Evolutionary conservation across 108 stramenopile species (phyloP), one percentile per base, ranked within the genome.

Genomic region (Pseudonitzschia multistriata): DNA sequence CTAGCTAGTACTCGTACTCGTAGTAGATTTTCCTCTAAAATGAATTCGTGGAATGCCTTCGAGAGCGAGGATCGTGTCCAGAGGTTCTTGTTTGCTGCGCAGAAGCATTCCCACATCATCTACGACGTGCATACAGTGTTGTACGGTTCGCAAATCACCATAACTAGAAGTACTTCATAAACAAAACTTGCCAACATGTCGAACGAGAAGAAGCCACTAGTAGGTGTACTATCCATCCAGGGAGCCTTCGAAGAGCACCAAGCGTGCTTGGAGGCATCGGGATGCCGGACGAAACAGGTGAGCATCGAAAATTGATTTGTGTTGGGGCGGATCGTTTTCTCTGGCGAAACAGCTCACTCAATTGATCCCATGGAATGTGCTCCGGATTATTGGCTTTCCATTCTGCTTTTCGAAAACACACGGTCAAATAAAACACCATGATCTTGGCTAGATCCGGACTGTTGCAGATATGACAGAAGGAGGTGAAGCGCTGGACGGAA

Each of bases 161-260:
- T n/a, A n/a, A n/a, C n/a, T n/a, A n/a, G n/a, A n/a, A n/a, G n/a
- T n/a, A n/a, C n/a, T n/a, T 10, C 37, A 39, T 7, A 10, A 39
- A 39, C 7, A 39, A 10, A 39, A 39, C 10, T 39, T 5, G 5
- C 7, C 37, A 49, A 6, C 15, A 49, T 49, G 49, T 49, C 49
- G 49, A 17, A 49, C 19, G n/a, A 17, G 49, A 57, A 57, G 31
- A 61, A 74, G 39, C 74, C 74, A 55, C 69, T 88, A 30, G 87
- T 97, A 64, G 97, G 97, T 64, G 93, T 96, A 39, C 79, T 97
- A 22, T 91, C 96, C 37, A 82, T 98, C 30, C 96, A 97, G 76
- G 98, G 98, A 13, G 96, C 97, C 33, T 97, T 99, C 73, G 89
- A 87, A 78, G 96, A 99, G 82, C 98, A 99, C 77, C 86, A 94